Percentiles rank a stretch among this genome's conserved stretches.
Evolutionary conservation across 768 basidiomycete species (phyloP).

Genomic region (Boletus reticuloceps): DNA sequence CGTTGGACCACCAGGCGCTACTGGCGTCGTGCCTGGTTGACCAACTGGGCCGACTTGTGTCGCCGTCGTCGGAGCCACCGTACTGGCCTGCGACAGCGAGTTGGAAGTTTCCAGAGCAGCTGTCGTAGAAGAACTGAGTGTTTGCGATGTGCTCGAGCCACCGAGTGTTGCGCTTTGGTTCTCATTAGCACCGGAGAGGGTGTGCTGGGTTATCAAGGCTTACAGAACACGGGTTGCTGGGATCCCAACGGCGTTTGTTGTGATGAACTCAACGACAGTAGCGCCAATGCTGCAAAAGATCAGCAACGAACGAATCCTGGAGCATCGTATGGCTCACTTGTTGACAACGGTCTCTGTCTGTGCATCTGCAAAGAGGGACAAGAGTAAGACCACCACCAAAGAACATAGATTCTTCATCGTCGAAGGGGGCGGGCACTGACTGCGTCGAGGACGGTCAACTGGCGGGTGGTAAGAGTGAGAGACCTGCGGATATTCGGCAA

Average conservation of each 20-base stretch:
- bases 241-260: constrained; percentile 38
- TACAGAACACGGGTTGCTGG: constrained; percentile 46
- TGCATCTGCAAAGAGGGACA: constrained; percentile 27
- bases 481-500: constrained; percentile 17
- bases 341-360: constrained; percentile 51
- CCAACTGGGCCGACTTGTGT: constrained; percentile 44
- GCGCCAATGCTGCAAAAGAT: constrained; percentile 41
- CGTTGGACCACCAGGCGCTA: constrained; percentile 44
- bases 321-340: constrained; percentile 37
- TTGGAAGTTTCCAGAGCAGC: constrained; percentile 17
- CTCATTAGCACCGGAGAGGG: constrained; percentile 5
- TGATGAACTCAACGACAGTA: constrained; percentile 50
- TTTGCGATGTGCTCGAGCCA: constrained; percentile 7
- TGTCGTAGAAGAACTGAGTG: not conserved
- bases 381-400: constrained; percentile 17
- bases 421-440: constrained; percentile 2
- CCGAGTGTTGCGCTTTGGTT: constrained; percentile 11
- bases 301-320: constrained; percentile 7
- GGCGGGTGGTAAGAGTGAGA: too few relatives aligned
- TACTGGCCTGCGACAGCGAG: constrained; percentile 14
- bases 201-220: constrained; percentile 7
- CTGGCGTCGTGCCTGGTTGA: constrained; percentile 42
- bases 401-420: constrained; percentile 17
- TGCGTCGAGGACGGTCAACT: too few relatives aligned
- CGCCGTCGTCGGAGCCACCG: constrained; percentile 18